Evolutionary conservation across 768 basidiomycete genomes (phyloP), one percentile per base, ranked within the genome.

Genomic region (Lentinus tigrinus): DNA sequence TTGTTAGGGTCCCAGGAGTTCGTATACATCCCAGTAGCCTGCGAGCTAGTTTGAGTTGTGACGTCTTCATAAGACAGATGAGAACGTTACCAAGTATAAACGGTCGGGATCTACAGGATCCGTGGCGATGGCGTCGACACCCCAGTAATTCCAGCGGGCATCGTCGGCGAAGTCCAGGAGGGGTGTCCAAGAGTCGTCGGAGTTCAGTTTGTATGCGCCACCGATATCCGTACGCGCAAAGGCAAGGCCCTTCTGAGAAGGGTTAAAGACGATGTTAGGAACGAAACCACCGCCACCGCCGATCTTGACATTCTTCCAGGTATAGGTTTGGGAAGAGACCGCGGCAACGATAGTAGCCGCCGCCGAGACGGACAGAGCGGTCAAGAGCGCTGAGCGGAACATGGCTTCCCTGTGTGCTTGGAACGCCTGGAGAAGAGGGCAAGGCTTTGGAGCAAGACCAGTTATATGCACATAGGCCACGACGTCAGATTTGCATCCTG

Each of bases 181-280:
- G 39, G 85, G 84, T 0, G 82, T 83, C 85, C 86, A 87, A 2
- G 81, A 72, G 51, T 83, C 80, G 63, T 85, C 81, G 2, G 81
- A 39, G 65, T 87, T 85, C 65, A 87, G 70, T 64, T 76, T 82
- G 70, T 87, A 86, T 21, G 81, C 84, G 26, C 84, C 85, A 53
- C 85, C 85, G 37, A 88, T 85, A 68, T 87, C 85, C 9, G 85
- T 85, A 23, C 85, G 81, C n/a, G 82, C 84, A 67, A 82, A 87
- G 3, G 81, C 84, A 11, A 86, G 69, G 31, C 84, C 85, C 77
- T 83, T 80, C 65, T 83, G 71, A 17, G 75, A 76, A 0, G 85
- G 80, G 65, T 85, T 86, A 69, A 87, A 87, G 17, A 87, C 77
- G 53, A 87, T 83, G 53, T 80, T 77, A 14, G 81, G 80, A 31